Evolutionary conservation across 108 stramenopile species (phyloP), one percentile per base, ranked within the genome.

Genomic region (Nannochloropsis salina): DNA sequence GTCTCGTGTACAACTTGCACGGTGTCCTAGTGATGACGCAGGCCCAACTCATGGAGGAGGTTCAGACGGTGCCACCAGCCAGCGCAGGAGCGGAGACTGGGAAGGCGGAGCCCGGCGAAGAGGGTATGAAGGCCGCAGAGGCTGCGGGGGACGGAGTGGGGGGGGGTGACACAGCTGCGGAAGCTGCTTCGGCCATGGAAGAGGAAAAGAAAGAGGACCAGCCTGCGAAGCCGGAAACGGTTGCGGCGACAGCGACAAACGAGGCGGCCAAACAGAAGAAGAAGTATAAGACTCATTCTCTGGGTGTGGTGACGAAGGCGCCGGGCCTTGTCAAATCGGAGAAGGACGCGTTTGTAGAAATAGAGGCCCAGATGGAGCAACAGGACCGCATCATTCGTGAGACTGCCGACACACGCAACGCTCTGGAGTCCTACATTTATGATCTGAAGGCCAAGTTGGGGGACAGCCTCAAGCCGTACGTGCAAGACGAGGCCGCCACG

Each of bases 351-450:
- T 41, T 43, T 41, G 83, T 83, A 80, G 96, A 96, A 82, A 87
- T 82, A 18, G 98, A 97, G 92, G 95, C 95, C 2, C 90, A 88
- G 18, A 96, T 97, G 95, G 87, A 93, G 44, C 92, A 92, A 90
- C 90, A 92, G 85, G 98, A 99, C 89, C 94, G 95, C 41, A 84
- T 98, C 83, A 91, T 98, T n/a, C 86, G 90, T 41, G 97, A 98
- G 91, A 99, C 98, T 8, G 89, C 95, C 18, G 97, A 98, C 88
- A 97, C 94, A 93, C 93, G 98, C 45, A 99, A 99, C 89, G 97
- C 99, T 87, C 92, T 99, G 41, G 99, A 99, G 88, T 92, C 95
- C 9, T 99, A 99, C 94, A 95, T 99, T 85, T 99, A 99, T 91
- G 90, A 92, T 84, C 96, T 99, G 98, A 95, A 98, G 41, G 97